Evolutionary conservation across 768 basidiomycete species (phyloP), one percentile per base, ranked within the genome.

Genomic region (Collybia nuda): DNA sequence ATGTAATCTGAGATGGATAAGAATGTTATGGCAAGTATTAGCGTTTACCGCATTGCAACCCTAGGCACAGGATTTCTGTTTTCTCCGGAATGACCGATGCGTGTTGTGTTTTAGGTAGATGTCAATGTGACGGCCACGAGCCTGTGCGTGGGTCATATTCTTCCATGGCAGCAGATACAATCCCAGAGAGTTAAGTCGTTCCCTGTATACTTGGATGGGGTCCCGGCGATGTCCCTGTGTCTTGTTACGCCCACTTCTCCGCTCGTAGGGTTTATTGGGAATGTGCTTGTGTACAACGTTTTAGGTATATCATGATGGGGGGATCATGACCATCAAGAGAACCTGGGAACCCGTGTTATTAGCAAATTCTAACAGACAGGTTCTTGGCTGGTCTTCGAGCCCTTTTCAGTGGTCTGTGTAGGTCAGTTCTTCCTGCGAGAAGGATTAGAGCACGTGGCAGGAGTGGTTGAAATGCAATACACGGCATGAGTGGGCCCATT

Each of bases 71-170:
- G 3, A 11, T 32, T 32, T 32, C 14, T 32, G 7, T 11, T 32
- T 32, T 32, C 32, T 32, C 7, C 24, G 24, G 24, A 26, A 26
- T 26, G 24, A 26, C 7, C 38, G 79, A 63, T 45, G 62, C 64
- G 45, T 80, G 73, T 39, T 84, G 65, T 58, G 24, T 7, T 32
- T 32, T 32, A 32, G 32, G 32, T 82, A 84, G 18, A 84, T 79
- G 55, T 84, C 83, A 51, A 78, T 74, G 62, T 80, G 86, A 59
- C 75, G 84, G 54, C 80, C 78, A 81, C 26, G 50, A 62, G 26
- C 72, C 73, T 12, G 55, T 44, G 24, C 67, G 61, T 58, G 82
- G 76, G 51, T 76, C 70, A 53, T 85, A 83, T 19, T 74, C 69
- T 52, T 84, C 24, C 24, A 26, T 26, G 4, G 24, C 71, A 22